These are phyloP conservation scores for Neonectria hederae DNA, from an alignment of 2,329 filamentous ascomycete species.

Conservation along the genomic window DNA sequence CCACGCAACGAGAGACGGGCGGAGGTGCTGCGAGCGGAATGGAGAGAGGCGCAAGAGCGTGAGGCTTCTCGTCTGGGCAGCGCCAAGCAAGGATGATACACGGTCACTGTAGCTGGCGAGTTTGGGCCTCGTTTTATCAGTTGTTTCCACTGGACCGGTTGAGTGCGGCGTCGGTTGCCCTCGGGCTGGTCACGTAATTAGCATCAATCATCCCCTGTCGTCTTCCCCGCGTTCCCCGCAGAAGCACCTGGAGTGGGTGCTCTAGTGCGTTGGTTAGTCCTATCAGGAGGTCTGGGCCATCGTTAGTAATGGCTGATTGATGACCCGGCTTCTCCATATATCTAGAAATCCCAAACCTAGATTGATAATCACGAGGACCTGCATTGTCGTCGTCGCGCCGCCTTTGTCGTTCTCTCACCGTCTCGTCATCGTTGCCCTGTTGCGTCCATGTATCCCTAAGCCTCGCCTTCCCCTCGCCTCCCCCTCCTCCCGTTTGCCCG, in stretches of 20 bases:
- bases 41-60: conserved; percentile 6
- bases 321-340: neutral
- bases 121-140: too few relatives aligned
- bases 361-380: too few relatives aligned
- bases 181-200: neutral
- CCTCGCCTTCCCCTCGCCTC: neutral
- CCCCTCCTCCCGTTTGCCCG: too few relatives aligned
- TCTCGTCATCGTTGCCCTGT: neutral
- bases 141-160: too few relatives aligned
- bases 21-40: conserved; percentile 14
- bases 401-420: too few relatives aligned
- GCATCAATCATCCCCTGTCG: neutral
- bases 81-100: conserved; percentile 9
- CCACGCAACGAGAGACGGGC: conserved; percentile 12
- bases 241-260: neutral
- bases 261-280: neutral
- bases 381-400: too few relatives aligned
- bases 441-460: too few relatives aligned
- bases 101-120: too few relatives aligned
- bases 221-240: neutral
- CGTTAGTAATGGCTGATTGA: neutral
- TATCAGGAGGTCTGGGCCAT: neutral
- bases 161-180: too few relatives aligned
- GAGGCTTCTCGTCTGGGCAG: conserved; percentile 10
- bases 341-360: too few relatives aligned